phyloP scores from a whole-genome alignment of 257 asterid genomes.

The Sherardia arvensis region DNA sequence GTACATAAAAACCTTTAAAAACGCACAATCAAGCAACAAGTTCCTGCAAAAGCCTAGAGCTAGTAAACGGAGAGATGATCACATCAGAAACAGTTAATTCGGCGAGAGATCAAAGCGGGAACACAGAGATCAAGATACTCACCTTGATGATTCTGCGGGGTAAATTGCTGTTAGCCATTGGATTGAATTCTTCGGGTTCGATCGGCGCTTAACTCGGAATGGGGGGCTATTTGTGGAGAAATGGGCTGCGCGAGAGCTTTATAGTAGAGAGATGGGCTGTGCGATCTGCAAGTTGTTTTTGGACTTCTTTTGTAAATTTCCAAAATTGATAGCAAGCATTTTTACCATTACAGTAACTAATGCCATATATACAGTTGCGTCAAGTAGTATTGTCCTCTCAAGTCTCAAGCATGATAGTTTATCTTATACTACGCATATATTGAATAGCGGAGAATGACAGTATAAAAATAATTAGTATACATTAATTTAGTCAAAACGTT shows the following conservation, averaged over 20 bases:
- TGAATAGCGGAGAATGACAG: too few species aligned
- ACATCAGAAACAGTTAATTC: slow-evolving; percentile 19
- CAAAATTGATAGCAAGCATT: too few species aligned
- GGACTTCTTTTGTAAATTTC: too few species aligned
- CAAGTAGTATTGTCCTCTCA: too few species aligned
- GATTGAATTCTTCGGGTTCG: slow-evolving; percentile 16
- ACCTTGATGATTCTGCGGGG: slow-evolving; percentile 79
- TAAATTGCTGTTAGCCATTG: slow-evolving; percentile 52
- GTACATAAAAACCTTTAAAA: slow-evolving; percentile 4
- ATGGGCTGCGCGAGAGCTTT: too few species aligned
- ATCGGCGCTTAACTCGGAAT: slow-evolving; percentile 16
- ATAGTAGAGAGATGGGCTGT: neutral
- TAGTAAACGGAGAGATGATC: slow-evolving; percentile 6
- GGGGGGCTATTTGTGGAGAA: slow-evolving; percentile 4
- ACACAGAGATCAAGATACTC: slow-evolving; percentile 35
- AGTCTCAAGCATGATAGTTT: too few species aligned
- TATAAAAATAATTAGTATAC: too few species aligned
- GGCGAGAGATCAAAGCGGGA: slow-evolving; percentile 39
- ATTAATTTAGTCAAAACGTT: too few species aligned
- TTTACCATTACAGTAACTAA: too few species aligned
- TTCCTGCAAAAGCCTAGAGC: slow-evolving; percentile 10
- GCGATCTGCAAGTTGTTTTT: too few species aligned
- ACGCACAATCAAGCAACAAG: neutral
- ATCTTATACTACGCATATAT: too few species aligned
- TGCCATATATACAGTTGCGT: too few species aligned